Percentiles rank a stretch among this genome's conserved stretches.
Conservation (phyloP, 1,284 basidiomycete genomes). For the Trametes hirsuta region DNA sequence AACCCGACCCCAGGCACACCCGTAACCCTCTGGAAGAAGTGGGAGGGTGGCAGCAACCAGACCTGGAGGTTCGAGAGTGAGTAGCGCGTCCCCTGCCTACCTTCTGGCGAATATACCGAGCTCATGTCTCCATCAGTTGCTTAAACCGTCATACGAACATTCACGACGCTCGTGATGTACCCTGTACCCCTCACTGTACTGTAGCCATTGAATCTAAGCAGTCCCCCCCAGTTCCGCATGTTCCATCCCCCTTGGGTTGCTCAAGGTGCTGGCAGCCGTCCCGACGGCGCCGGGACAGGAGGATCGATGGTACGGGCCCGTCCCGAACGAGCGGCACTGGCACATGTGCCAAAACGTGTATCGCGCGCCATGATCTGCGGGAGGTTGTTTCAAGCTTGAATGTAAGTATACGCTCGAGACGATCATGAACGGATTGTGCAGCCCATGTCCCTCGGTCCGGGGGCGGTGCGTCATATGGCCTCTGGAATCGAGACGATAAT, state of each 20-base stretch:
- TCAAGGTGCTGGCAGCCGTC: not conserved
- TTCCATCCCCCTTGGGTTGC: not conserved
- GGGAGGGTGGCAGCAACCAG: constrained; percentile 31
- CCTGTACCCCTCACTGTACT: not conserved
- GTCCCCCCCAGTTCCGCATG: not conserved
- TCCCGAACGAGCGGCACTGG: not conserved
- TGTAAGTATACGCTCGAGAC: not conserved
- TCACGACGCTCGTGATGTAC: not conserved
- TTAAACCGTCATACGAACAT: not conserved
- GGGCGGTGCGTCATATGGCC: too few relatives aligned
- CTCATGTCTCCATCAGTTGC: not conserved
- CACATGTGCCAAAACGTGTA: not conserved
- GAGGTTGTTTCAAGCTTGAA: not conserved
- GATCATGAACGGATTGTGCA: not conserved
- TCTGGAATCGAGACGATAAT: too few relatives aligned
- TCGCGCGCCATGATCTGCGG: constrained; percentile 8
- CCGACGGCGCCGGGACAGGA: not conserved
- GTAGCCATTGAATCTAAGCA: not conserved
- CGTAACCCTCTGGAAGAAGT: constrained; percentile 31
- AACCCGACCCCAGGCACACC: constrained; percentile 31
- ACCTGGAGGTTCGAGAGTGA: constrained; percentile 32
- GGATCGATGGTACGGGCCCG: not conserved
- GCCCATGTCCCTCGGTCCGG: not conserved
- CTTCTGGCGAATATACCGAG: not conserved
- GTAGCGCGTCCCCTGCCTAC: not conserved